Evolutionary conservation across 169 alveolate species (phyloP).

Genomic region (Condylostoma magnum): DNA sequence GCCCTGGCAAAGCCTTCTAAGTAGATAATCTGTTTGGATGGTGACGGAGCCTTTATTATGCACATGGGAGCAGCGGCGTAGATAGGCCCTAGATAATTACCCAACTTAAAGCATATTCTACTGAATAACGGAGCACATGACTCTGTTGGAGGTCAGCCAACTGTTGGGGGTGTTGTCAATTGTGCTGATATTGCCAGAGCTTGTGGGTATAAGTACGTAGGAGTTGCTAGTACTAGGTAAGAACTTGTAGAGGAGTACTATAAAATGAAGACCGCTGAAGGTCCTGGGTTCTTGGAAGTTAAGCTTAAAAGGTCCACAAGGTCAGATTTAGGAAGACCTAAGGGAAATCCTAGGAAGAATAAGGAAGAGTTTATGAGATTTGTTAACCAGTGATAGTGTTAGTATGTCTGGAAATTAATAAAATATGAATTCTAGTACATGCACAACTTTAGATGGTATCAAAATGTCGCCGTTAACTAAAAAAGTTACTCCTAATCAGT

Average conservation of each 20-base stretch:
- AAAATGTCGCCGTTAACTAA: no score
- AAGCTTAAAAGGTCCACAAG: slow-evolving; percentile 62
- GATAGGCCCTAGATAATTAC: slow-evolving; percentile 42
- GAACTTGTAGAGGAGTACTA: slow-evolving; percentile 37
- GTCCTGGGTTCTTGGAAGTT: slow-evolving; percentile 61
- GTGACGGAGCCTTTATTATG: slow-evolving; percentile 78
- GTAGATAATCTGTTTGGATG: slow-evolving; percentile 68
- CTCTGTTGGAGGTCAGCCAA: slow-evolving; percentile 78
- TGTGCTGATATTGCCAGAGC: slow-evolving; percentile 55
- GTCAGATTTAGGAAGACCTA: slow-evolving; percentile 73
- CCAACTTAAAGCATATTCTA: slow-evolving; percentile 54
- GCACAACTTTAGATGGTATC: no score
- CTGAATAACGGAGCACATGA: slow-evolving; percentile 73
- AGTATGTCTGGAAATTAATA: no score
- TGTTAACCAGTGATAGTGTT: slow-evolving; percentile 36
- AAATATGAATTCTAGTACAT: no score
- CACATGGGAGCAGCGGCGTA: slow-evolving; percentile 72
- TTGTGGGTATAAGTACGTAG: slow-evolving; percentile 59
- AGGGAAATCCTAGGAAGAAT: slow-evolving; percentile 58
- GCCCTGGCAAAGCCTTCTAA: slow-evolving; percentile 43
- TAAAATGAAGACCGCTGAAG: slow-evolving; percentile 37
- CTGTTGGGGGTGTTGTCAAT: slow-evolving; percentile 47
- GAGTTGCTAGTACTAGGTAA: slow-evolving; percentile 40
- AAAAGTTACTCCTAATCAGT: no score
- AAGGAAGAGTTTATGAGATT: slow-evolving; percentile 58